phyloP scores from a whole-genome alignment of 441 rosid genomes.

The Syzygium malaccense region DNA sequence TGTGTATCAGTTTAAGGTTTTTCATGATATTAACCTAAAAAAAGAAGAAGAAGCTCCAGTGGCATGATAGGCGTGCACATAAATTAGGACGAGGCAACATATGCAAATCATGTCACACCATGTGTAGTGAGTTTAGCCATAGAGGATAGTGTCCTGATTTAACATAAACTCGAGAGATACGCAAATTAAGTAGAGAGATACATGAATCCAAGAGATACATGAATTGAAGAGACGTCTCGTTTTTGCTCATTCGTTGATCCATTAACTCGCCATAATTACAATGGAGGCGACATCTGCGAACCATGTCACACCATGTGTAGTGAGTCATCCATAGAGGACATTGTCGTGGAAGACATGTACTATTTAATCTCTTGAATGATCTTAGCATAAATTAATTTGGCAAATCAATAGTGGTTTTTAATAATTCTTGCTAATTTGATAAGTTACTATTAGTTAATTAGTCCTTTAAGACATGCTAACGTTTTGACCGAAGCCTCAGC shows the following conservation, averaged over 20 bases:
- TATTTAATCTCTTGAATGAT: not conserved
- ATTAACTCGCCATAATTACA: no score
- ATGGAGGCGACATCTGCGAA: not conserved
- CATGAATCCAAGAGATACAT: no score
- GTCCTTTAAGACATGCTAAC: not conserved
- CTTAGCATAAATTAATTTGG: not conserved
- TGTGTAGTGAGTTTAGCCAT: not conserved
- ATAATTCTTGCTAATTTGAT: accelerated
- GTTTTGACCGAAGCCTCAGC: no score
- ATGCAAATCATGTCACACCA: not conserved
- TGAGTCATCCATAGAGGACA: not conserved
- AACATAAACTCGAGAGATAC: no score
- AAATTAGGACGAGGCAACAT: not conserved
- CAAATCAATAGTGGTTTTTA: not conserved
- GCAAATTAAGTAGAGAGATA: no score
- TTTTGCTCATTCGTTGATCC: no score
- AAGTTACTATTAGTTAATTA: not conserved
- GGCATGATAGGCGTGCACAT: accelerated
- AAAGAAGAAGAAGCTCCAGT: not conserved
- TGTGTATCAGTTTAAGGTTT: no score
- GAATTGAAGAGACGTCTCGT: no score
- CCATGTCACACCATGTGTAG: not conserved
- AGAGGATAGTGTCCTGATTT: not conserved
- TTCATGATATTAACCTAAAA: no score
- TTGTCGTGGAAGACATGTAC: not conserved